These are phyloP conservation scores for Amphicarpaea edgeworthii DNA, from an alignment of 306 rosid species.

Conservation along the genomic window DNA sequence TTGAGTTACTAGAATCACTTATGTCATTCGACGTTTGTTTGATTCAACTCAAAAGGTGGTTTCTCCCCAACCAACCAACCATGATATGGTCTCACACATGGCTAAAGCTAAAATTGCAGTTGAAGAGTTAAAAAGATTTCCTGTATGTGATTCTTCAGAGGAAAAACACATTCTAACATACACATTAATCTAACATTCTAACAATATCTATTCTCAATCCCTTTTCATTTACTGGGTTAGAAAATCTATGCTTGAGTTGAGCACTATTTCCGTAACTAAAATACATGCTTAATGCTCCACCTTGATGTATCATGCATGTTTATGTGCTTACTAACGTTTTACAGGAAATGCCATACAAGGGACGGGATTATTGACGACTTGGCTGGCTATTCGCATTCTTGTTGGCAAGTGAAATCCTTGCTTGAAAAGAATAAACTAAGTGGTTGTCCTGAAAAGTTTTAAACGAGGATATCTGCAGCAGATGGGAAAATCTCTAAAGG, in stretches of 20 bases:
- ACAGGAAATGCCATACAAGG: slow-evolving; percentile 89
- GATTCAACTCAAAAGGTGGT: too few relatives aligned
- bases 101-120: too few relatives aligned
- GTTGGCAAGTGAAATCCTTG: slow-evolving; percentile 41
- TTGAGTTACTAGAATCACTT: too few relatives aligned
- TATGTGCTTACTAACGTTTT: slow-evolving; percentile 10
- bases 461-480: slow-evolving; percentile 44
- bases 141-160: too few relatives aligned
- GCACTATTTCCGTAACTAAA: slow-evolving; percentile 15
- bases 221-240: slow-evolving; percentile 16
- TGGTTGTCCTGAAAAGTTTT: slow-evolving; percentile 47
- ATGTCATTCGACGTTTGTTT: too few relatives aligned
- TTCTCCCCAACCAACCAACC: too few relatives aligned
- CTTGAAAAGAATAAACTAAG: slow-evolving; percentile 45
- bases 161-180: too few relatives aligned
- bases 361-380: slow-evolving; percentile 73
- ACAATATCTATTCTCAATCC: slow-evolving; percentile 18
- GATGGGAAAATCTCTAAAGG: slow-evolving; percentile 32
- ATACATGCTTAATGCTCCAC: slow-evolving; percentile 13
- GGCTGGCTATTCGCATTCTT: slow-evolving; percentile 46
- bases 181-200: too few relatives aligned
- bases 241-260: too few relatives aligned
- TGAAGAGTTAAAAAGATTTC: too few relatives aligned
- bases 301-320: slow-evolving; percentile 34
- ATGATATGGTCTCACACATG: too few relatives aligned